Percentiles rank a stretch among this genome's conserved stretches.
Evolutionary conservation across 2,329 filamentous ascomycete genomes (phyloP).

Genomic region (Colletotrichum noveboracense): DNA sequence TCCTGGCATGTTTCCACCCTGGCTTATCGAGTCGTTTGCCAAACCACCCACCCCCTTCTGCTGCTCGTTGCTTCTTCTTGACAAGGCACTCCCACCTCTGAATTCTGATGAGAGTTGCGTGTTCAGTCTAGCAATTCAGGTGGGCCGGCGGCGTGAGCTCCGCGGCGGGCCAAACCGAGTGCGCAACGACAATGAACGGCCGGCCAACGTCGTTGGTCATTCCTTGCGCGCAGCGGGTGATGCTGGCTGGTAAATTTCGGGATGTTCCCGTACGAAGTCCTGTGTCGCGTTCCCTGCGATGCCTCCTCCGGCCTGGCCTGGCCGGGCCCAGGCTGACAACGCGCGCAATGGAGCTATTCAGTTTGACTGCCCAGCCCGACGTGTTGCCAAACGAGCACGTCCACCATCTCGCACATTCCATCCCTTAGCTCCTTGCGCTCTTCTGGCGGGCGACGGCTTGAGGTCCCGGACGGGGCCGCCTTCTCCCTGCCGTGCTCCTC

Average conservation of each 20-base stretch:
- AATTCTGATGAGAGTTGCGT: not conserved
- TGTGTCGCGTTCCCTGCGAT: constrained; percentile 13
- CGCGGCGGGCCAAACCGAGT: constrained; percentile 2
- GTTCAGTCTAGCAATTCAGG: not conserved
- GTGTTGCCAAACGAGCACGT: not conserved
- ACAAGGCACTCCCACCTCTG: constrained; percentile 9
- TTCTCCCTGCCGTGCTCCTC: constrained; percentile 20
- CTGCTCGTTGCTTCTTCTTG: constrained; percentile 11
- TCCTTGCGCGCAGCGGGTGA: not conserved
- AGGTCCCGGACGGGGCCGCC: not conserved
- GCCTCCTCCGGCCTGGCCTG: not conserved
- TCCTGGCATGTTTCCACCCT: not conserved
- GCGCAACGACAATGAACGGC: not conserved
- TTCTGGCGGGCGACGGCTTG: constrained; percentile 2
- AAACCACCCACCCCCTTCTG: not conserved
- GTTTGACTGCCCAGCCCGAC: not conserved
- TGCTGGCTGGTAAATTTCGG: not conserved
- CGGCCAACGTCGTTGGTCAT: not conserved
- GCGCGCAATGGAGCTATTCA: not conserved
- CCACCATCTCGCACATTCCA: constrained; percentile 7
- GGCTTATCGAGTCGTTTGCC: not conserved
- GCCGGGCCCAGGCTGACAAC: constrained; percentile 7
- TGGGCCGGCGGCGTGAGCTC: not conserved
- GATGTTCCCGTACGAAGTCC: not conserved
- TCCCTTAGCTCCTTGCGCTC: constrained; percentile 6